phyloP scores from a whole-genome alignment of 2,329 filamentous ascomycete genomes.

The Colletotrichum sp. region DNA sequence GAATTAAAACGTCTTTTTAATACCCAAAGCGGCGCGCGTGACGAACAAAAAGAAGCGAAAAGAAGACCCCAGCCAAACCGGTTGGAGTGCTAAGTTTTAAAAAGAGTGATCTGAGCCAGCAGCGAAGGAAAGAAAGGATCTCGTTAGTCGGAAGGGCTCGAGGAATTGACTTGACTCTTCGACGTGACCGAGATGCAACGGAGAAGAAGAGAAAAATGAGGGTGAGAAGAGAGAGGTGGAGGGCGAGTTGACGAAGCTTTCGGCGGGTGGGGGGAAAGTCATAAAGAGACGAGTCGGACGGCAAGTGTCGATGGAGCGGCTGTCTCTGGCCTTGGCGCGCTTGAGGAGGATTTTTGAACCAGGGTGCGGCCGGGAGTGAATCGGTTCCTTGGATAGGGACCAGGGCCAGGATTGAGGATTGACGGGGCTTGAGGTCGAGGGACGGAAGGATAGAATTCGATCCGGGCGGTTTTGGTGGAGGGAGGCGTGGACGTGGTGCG shows the following conservation, averaged over 20 bases:
- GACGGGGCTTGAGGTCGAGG: neutral
- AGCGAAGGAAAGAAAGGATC: slow-evolving; percentile 49
- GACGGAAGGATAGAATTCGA: slow-evolving; percentile 13
- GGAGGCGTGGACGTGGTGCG: slow-evolving; percentile 3
- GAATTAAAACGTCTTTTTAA: slow-evolving; percentile 19
- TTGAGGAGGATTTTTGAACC: slow-evolving; percentile 12
- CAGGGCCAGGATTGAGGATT: neutral
- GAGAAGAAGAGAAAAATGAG: slow-evolving; percentile 35
- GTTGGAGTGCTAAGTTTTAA: slow-evolving; percentile 17
- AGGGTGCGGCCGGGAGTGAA: slow-evolving; percentile 9
- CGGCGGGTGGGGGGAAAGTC: slow-evolving; percentile 37
- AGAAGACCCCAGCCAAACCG: slow-evolving; percentile 24
- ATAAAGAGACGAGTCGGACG: slow-evolving; percentile 37
- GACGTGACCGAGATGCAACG: slow-evolving; percentile 44
- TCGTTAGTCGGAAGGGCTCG: slow-evolving; percentile 37
- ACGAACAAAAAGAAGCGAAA: slow-evolving; percentile 32
- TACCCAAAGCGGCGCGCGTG: slow-evolving; percentile 5
- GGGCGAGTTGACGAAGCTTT: slow-evolving; percentile 22
- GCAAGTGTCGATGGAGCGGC: neutral
- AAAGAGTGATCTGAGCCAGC: slow-evolving; percentile 65
- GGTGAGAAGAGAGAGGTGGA: slow-evolving; percentile 28
- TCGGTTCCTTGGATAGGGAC: slow-evolving; percentile 1
- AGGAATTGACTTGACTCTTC: slow-evolving; percentile 44
- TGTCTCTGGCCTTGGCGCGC: slow-evolving; percentile 11
- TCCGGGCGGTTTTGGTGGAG: slow-evolving; percentile 4